Evolutionary conservation across 768 basidiomycete species (phyloP).

Genomic region (Lanmaoa rubissima): DNA sequence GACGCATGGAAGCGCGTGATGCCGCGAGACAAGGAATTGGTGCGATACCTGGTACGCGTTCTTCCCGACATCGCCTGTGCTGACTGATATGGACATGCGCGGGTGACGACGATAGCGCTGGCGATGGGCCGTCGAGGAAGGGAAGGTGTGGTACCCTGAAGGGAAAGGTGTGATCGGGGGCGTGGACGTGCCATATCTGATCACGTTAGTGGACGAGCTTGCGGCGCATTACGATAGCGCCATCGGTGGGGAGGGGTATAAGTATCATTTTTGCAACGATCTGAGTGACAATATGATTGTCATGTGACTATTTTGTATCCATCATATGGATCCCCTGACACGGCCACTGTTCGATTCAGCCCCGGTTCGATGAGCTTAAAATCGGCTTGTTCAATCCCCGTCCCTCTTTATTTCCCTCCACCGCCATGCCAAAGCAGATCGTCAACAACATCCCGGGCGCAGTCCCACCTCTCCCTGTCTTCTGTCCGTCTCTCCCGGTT

Average conservation of each 20-base stretch:
- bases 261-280: conserved; percentile 27
- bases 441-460: conserved; percentile 30
- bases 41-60: conserved; percentile 59
- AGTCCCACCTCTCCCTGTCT: conserved; percentile 34
- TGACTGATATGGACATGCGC: not conserved
- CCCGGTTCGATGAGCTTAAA: not conserved
- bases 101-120: conserved; percentile 48
- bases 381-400: not conserved
- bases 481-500: conserved; percentile 24
- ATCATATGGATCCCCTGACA: too few relatives aligned
- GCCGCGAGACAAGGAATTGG: conserved; percentile 68
- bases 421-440: conserved; percentile 29
- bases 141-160: conserved; percentile 47
- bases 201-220: conserved; percentile 41
- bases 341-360: too few relatives aligned
- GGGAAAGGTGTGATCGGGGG: conserved; percentile 40
- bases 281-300: not conserved
- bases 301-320: too few relatives aligned
- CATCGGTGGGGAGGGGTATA: conserved; percentile 27
- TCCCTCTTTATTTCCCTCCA: not conserved
- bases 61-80: not conserved
- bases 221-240: conserved; percentile 24
- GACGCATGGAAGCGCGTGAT: conserved; percentile 60
- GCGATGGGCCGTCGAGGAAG: conserved; percentile 66
- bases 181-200: conserved; percentile 38